phyloP scores from a whole-genome alignment of 352 stramenopile species.

The Phytophthora fragariae region DNA sequence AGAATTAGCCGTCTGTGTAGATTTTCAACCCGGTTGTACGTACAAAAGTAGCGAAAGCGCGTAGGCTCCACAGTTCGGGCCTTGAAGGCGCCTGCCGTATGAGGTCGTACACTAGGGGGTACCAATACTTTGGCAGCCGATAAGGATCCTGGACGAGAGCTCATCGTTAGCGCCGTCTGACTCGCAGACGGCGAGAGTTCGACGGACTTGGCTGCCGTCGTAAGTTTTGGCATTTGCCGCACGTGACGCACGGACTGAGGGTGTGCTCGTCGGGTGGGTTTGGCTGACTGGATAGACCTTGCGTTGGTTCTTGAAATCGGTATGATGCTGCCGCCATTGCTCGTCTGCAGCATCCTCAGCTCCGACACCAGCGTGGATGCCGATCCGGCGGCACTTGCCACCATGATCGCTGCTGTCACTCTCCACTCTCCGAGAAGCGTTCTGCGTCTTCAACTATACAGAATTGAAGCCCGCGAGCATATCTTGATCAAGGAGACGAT shows the following conservation, averaged over 20 bases:
- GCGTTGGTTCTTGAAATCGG: constrained; percentile 47
- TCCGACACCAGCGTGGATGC: constrained; percentile 28
- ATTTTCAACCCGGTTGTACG: constrained; percentile 18
- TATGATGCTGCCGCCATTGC: constrained; percentile 30
- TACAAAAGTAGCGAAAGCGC: constrained; percentile 88
- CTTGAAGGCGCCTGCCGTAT: constrained; percentile 66
- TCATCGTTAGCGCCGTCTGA: constrained; percentile 37
- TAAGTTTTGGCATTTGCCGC: constrained; percentile 60
- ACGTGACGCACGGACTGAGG: constrained; percentile 56
- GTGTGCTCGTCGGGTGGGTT: constrained; percentile 33
- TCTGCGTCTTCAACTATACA: constrained; percentile 17
- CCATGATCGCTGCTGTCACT: constrained; percentile 12
- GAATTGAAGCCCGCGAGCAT: constrained; percentile 14
- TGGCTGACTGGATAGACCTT: constrained; percentile 46
- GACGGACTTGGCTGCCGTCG: constrained; percentile 39
- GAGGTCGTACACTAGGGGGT: constrained; percentile 44
- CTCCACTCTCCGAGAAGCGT: not conserved
- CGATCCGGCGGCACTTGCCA: constrained; percentile 7
- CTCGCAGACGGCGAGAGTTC: constrained; percentile 33
- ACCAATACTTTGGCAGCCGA: constrained; percentile 9
- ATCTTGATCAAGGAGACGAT: not conserved
- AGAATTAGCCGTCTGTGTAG: not conserved
- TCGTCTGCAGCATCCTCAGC: constrained; percentile 38
- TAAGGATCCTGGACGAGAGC: constrained; percentile 24
- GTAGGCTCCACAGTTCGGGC: constrained; percentile 75